These are phyloP conservation scores for Fusarium zealandicum DNA, from an alignment of 2,329 filamentous ascomycete genomes.

Conservation along the genomic window DNA sequence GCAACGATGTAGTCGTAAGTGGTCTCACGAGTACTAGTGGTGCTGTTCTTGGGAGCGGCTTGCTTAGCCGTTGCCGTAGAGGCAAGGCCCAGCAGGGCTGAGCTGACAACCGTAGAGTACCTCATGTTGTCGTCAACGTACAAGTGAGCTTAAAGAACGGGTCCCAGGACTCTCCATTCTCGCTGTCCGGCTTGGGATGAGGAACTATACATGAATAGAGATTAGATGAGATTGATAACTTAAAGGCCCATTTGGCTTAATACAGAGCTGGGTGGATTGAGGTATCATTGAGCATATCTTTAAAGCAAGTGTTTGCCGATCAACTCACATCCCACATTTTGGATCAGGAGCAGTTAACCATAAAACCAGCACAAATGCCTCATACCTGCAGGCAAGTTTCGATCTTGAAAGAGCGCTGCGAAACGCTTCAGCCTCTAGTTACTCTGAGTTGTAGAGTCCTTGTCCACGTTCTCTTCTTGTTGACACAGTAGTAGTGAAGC, in stretches of 20 bases:
- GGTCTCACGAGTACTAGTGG: constrained; percentile 14
- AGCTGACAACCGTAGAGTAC: constrained; percentile 12
- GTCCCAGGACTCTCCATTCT: background rate
- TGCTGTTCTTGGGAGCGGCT: background rate
- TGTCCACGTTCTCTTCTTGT: no score
- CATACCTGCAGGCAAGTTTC: background rate
- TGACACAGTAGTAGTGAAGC: background rate
- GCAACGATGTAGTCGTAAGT: constrained; percentile 36
- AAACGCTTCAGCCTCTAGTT: no score
- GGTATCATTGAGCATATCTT: constrained; percentile 1
- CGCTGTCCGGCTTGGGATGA: background rate
- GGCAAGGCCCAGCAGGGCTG: constrained; percentile 22
- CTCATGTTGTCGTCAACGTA: constrained; percentile 16
- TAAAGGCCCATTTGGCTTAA: constrained; percentile 12
- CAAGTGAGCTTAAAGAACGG: background rate
- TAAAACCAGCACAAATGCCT: constrained; percentile 10
- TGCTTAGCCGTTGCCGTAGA: constrained; percentile 12
- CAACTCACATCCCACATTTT: constrained; percentile 1
- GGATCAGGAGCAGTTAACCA: background rate
- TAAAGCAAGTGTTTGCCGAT: constrained; percentile 14
- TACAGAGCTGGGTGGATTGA: constrained; percentile 16
- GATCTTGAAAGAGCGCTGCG: background rate
- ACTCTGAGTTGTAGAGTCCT: no score
- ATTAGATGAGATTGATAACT: constrained; percentile 39
- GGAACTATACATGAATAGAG: constrained; percentile 8